Evolutionary conservation across 2,329 filamentous ascomycete species (phyloP).

Genomic region (Chaetomiaceae sp.): DNA sequence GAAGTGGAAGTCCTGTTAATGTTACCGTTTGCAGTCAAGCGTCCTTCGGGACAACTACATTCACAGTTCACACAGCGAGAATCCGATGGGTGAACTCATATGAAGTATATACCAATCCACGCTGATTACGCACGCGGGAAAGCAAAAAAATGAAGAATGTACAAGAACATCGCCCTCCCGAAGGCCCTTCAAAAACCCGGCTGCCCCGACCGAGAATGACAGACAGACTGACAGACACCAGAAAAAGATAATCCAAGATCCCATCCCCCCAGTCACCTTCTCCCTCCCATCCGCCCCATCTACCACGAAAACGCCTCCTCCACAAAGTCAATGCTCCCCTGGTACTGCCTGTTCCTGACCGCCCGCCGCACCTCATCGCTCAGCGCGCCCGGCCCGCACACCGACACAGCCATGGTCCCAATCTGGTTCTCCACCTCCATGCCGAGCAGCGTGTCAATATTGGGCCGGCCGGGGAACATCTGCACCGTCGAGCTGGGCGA

Average conservation of each 20-base stretch:
- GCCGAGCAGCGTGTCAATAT: constrained; percentile 66
- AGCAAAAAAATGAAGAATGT: constrained; percentile 10
- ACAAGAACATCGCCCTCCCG: constrained; percentile 8
- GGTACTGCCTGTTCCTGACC: constrained; percentile 59
- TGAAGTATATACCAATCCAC: constrained; percentile 11
- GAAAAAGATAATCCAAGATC: constrained; percentile 1
- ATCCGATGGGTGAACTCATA: background rate
- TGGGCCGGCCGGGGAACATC: constrained; percentile 78
- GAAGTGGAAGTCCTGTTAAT: no score
- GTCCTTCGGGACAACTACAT: no score
- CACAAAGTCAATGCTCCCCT: constrained; percentile 68
- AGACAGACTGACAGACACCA: background rate
- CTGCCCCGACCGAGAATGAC: background rate
- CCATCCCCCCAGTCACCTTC: background rate
- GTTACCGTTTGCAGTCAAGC: no score
- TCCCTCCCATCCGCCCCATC: background rate
- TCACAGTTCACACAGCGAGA: background rate
- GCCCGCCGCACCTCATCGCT: constrained; percentile 70
- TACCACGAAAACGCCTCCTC: constrained; percentile 71
- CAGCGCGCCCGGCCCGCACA: constrained; percentile 69
- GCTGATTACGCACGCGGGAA: background rate
- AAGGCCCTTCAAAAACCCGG: background rate
- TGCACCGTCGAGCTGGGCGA: constrained; percentile 72
- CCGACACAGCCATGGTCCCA: constrained; percentile 67
- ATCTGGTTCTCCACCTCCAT: constrained; percentile 71